Percentiles rank a stretch among this genome's conserved stretches.
Evolutionary conservation across 495 filamentous ascomycete genomes (phyloP).

Genomic region (Penicillium cosmopolitanum): DNA sequence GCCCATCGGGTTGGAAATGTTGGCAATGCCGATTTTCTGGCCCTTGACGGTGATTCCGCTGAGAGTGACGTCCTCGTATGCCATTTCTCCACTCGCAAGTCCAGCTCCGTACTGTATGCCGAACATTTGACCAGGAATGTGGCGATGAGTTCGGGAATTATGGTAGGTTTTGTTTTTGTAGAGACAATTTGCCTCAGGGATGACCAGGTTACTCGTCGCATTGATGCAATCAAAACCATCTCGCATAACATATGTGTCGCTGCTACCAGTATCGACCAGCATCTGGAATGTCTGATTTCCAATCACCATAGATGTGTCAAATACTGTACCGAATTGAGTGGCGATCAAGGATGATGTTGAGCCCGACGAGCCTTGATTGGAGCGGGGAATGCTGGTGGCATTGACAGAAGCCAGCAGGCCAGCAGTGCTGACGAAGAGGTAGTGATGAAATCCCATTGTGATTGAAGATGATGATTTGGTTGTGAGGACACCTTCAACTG

Average conservation of each 20-base stretch:
- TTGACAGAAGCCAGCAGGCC: constrained; percentile 2
- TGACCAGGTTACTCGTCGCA: constrained; percentile 21
- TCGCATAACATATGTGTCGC: constrained; percentile 62
- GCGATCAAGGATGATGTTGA: constrained; percentile 1
- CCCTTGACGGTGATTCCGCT: constrained; percentile 54
- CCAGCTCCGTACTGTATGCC: constrained; percentile 63
- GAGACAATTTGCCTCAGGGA: constrained; percentile 42
- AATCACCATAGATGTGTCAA: constrained; percentile 27
- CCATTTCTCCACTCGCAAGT: constrained; percentile 58
- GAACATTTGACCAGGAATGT: constrained; percentile 54
- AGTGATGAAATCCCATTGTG: not conserved
- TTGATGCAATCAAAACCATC: constrained; percentile 52
- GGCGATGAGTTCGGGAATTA: constrained; percentile 40
- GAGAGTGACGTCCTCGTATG: constrained; percentile 58
- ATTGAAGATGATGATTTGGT: not conserved
- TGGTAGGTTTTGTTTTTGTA: constrained; percentile 53
- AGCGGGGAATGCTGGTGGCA: not conserved
- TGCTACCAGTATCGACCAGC: constrained; percentile 65
- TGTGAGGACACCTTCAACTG: no score
- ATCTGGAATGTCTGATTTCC: constrained; percentile 45
- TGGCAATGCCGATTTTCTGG: constrained; percentile 58
- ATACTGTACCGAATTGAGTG: constrained; percentile 27
- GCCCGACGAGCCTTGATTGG: not conserved
- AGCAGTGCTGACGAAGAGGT: not conserved
- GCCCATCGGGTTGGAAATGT: constrained; percentile 51